phyloP scores from a whole-genome alignment of 1,284 basidiomycete genomes.

The Sporisorium reilianum region DNA sequence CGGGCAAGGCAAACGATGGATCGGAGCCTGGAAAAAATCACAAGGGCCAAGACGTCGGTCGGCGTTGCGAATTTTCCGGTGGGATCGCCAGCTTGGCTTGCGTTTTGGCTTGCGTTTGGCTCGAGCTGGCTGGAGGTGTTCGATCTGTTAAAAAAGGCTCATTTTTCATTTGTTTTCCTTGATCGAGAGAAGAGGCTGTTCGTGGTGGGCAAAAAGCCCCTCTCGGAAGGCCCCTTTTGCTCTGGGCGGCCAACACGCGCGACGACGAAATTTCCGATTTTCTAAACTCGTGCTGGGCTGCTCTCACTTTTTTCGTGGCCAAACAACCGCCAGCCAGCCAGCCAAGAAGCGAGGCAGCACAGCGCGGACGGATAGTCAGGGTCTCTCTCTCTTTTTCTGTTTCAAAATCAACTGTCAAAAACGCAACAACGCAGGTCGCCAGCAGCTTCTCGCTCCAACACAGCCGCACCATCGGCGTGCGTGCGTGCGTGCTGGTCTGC shows the following conservation, averaged over 20 bases:
- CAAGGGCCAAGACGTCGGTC: background rate
- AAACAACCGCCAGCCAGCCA: background rate
- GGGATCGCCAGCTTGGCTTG: background rate
- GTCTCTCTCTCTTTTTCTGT: background rate
- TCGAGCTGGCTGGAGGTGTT: conserved; percentile 2
- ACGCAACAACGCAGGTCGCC: background rate
- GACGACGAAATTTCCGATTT: background rate
- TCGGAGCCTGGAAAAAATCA: too few species aligned
- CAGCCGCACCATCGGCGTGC: background rate
- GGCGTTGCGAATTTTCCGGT: background rate
- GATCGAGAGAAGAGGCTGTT: too few species aligned
- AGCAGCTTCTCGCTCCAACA: background rate
- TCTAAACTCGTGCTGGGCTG: background rate
- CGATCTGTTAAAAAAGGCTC: too few species aligned
- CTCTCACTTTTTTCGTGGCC: background rate
- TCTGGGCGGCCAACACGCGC: background rate
- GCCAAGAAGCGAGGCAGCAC: background rate
- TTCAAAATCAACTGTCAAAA: conserved; percentile 1
- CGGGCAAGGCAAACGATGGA: too few species aligned
- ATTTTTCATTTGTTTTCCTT: background rate
- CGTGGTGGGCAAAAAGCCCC: background rate
- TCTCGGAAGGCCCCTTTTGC: background rate
- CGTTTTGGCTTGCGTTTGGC: background rate
- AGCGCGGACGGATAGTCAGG: background rate
- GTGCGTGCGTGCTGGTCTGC: background rate